These are phyloP conservation scores for Aspergillus jensenii DNA, from an alignment of 2,329 filamentous ascomycete genomes.

Conservation along the genomic window DNA sequence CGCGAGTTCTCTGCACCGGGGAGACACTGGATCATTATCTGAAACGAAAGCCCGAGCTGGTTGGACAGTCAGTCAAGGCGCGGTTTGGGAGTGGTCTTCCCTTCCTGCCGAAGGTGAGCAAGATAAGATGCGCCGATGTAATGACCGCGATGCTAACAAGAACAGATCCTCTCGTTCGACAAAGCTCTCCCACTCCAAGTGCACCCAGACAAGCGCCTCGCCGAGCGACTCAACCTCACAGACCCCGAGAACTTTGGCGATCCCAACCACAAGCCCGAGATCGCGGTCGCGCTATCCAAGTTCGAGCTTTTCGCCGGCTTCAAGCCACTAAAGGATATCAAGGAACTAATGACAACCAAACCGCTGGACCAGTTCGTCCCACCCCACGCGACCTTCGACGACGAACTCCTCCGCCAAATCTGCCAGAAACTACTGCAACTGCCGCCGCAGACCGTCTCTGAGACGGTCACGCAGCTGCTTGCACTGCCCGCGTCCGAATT, in stretches of 20 bases:
- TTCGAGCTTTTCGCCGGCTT: constrained; percentile 78
- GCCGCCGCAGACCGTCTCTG: constrained; percentile 53
- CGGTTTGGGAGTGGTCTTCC: constrained; percentile 67
- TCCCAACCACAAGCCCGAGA: constrained; percentile 77
- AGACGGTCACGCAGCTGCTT: constrained; percentile 54
- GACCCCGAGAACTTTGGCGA: constrained; percentile 69
- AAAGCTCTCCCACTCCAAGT: constrained; percentile 75
- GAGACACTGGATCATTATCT: constrained; percentile 66
- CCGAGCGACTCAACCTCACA: constrained; percentile 61
- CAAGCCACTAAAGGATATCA: constrained; percentile 64
- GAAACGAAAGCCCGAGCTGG: constrained; percentile 61
- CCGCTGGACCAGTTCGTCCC: constrained; percentile 57
- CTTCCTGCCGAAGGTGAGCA: constrained; percentile 65
- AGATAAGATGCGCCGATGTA: too few species aligned
- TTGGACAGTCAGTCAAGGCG: constrained; percentile 62
- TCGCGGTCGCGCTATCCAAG: constrained; percentile 67
- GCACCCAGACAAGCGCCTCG: constrained; percentile 69
- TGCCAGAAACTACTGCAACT: constrained; percentile 55
- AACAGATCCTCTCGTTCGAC: constrained; percentile 68
- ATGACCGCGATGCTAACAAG: neutral
- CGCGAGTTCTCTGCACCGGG: constrained; percentile 61
- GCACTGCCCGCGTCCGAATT: constrained; percentile 51
- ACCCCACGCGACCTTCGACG: constrained; percentile 50
- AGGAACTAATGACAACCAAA: constrained; percentile 56
- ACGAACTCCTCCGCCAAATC: constrained; percentile 58